Base-by-base conservation (phyloP, 2,329 filamentous ascomycete genomes). In the Chrysoporthe puriensis region DNA sequence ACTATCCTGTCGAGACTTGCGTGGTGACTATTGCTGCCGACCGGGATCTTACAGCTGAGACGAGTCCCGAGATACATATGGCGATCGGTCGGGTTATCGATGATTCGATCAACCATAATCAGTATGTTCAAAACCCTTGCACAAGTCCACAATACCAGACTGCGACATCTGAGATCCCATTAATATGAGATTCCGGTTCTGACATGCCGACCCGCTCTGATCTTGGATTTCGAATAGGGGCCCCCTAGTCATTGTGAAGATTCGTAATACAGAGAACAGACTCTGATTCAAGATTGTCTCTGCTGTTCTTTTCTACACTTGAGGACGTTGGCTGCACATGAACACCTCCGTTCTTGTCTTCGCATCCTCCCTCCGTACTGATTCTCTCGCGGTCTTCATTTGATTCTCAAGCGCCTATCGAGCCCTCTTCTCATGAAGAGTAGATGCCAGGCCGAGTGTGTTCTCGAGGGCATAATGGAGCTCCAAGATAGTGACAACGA, bases 271-370 rank as follows among this genome's bases (percentile, higher is more conserved):
- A 52, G 32, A 58, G 21, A 57, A 52, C 52, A 16, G 54, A 54
- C 46, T 34, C 52, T 68, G 66, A 63, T 54, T 68, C 66, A 68
- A 52, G 60, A 36, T 0, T 63, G 68, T 66, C 63, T 66, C 58
- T 67, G 34, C 32, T 40, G 21, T 63, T 63, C 61, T n/a, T 62
- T 16, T 42, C 61, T 36, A 3, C 46, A 14, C 60, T 63, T 54
- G 50, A 54, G 26, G 26, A 6, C 50, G 16, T 16, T 32, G 21
- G 26, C 13, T 34, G 11, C 26, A 63, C 62, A 57, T 64, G 40
- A 44, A 9, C 56, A 44, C 14, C 42, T 9, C 36, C 18, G 13
- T 42, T 16, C 40, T 43, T 11, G 34, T 56, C 18, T 34, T 21
- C 44, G 6, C 21, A 50, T 62, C 48, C 62, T n/a, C 14, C 42